Percentiles rank a stretch among this genome's conserved stretches.
Evolutionary conservation across 306 rosid genomes (phyloP).

Genomic region (Cucumis hystrix): DNA sequence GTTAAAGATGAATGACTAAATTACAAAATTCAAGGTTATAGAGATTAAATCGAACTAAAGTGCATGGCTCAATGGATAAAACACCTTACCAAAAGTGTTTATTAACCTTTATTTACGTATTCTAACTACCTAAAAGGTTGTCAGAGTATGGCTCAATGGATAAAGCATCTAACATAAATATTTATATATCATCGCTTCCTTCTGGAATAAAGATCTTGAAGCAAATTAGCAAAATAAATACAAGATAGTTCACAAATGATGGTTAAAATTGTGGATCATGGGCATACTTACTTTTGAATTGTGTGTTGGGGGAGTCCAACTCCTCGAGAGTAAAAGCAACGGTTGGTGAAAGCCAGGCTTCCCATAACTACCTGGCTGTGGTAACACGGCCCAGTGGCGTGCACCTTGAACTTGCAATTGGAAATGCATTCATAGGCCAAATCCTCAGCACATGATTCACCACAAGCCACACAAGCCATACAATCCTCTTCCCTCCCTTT

Average conservation of each 20-base stretch:
- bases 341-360: background rate
- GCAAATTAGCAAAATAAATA: background rate
- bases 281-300: background rate
- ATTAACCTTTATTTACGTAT: no score
- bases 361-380: background rate
- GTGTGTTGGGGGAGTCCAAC: background rate
- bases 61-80: no score
- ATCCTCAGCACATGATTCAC: background rate
- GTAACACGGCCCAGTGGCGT: background rate
- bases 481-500: background rate
- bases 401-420: background rate
- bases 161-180: background rate
- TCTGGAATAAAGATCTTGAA: background rate
- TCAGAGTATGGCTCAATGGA: background rate
- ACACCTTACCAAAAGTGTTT: no score
- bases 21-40: no score
- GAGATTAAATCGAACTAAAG: no score
- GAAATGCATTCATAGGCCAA: conserved; percentile 2
- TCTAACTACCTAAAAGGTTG: no score
- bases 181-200: background rate
- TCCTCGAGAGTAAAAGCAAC: background rate
- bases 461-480: background rate
- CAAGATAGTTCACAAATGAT: background rate
- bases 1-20: no score
- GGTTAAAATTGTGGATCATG: background rate